Base-by-base conservation (phyloP, 495 filamentous ascomycete genomes). In the Pyrenula aspistea region DNA sequence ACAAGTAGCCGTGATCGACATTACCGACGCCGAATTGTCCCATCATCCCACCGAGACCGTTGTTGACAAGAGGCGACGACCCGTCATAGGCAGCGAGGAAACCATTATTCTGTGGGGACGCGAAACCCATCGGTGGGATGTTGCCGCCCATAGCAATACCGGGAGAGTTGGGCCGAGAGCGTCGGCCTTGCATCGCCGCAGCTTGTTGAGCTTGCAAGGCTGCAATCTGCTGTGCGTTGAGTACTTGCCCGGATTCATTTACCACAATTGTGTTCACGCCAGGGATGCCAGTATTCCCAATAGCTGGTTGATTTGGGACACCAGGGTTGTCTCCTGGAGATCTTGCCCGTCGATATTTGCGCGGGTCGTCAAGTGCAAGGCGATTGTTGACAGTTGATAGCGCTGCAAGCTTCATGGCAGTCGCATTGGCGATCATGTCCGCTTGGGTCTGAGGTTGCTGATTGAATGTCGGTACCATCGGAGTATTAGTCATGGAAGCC, bases 381-480 rank as follows among this genome's bases (percentile, higher is more conserved):
- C 93, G 88, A 70, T 97, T 97, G 73, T 96, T 97, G 56, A 98
- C 93, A 2, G 93, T 98, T 11, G 92, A 96, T 42, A 98, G 74
- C 20, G 93, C 93, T 55, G 93, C 93, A 49, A 98, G 80, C 70
- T 97, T 98, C 93, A 98, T 98, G 15, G 93, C 93, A 10, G 93
- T 97, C 10, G 93, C 94, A 67, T 97, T 97, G 50, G 93, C 93
- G 55, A 98, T 88, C 91, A 98, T 96, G 63, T 98, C 94, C 15
- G 91, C 93, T 65, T 95, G 89, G 53, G 78, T 83, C 36, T 73
- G 76, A 25, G 68, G 71, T 56, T 72, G 75, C 19, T 69, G 68
- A 59, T 70, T 83, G 68, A 98, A 98, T 54, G 81, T 91, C 3
- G 89, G 72, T 22, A 89, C 89, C 88, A 97, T 95, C 1, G 93